A percentile compares a stretch with the other conserved stretches of the same genome.
Conservation (phyloP, 495 filamentous ascomycete genomes). For the Acidiella bohemica region DNA sequence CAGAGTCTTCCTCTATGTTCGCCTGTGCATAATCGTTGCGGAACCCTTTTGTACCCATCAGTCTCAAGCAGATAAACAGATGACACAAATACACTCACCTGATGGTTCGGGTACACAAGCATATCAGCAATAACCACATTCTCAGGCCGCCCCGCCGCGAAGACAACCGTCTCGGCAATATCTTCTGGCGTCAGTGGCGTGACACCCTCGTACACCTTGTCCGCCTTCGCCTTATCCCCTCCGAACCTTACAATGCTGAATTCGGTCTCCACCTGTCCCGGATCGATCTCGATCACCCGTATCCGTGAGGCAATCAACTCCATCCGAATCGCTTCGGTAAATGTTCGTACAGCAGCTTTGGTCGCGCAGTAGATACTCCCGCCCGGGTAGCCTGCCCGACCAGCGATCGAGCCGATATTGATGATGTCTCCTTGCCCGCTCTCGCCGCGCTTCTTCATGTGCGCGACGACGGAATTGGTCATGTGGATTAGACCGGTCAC, state of each 20-base stretch:
- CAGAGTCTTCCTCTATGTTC: conserved; percentile 5
- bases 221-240: conserved; percentile 87
- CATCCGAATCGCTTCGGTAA: conserved; percentile 77
- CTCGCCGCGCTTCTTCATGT: conserved; percentile 66
- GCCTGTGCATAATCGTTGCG: conserved; percentile 43
- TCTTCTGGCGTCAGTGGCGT: conserved; percentile 88
- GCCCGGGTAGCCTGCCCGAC: conserved; percentile 76
- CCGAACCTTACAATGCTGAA: conserved; percentile 89
- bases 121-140: conserved; percentile 94
- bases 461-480: conserved; percentile 80
- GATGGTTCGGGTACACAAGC: conserved; percentile 81
- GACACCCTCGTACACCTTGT: conserved; percentile 82
- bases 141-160: conserved; percentile 73
- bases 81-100: conserved; percentile 40
- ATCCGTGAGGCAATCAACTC: conserved; percentile 82
- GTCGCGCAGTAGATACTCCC: conserved; percentile 94
- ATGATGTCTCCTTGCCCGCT: conserved; percentile 87
- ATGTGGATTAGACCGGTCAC: conserved; percentile 91
- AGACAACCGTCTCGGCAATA: conserved; percentile 89
- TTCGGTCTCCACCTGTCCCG: conserved; percentile 95
- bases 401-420: conserved; percentile 92
- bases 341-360: conserved; percentile 81
- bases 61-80: background rate
- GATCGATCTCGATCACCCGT: conserved; percentile 82
- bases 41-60: conserved; percentile 27